These are phyloP conservation scores for Vitis cinerea DNA, from an alignment of 164 flowering plant species.

Conservation along the genomic window DNA sequence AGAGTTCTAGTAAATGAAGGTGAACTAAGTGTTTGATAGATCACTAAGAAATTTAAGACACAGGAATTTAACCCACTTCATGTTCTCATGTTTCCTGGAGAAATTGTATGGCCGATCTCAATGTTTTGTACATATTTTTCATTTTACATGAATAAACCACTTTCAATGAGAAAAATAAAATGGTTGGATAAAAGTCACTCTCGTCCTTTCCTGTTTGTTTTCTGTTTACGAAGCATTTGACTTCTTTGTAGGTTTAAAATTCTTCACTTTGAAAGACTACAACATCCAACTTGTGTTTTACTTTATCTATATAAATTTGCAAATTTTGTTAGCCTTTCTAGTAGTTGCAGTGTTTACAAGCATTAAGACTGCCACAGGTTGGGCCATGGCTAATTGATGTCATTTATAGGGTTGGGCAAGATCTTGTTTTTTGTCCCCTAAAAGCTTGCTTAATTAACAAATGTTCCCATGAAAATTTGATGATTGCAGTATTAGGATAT, in stretches of 20 bases:
- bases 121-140: too few relatives aligned
- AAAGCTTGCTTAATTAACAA: background rate
- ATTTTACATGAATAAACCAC: too few relatives aligned
- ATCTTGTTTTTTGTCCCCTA: background rate
- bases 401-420: background rate
- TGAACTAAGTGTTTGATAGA: too few relatives aligned
- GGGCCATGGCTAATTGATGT: slow-evolving; percentile 4
- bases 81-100: too few relatives aligned
- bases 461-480: background rate
- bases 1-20: too few relatives aligned
- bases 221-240: background rate
- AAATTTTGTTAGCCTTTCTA: slow-evolving; percentile 60
- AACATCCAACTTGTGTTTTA: slow-evolving; percentile 78
- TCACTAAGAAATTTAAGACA: too few relatives aligned
- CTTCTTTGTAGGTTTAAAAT: slow-evolving; percentile 64
- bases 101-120: too few relatives aligned
- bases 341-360: slow-evolving; percentile 47
- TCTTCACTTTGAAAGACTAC: slow-evolving; percentile 76
- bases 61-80: too few relatives aligned
- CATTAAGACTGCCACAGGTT: slow-evolving; percentile 49
- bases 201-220: too few relatives aligned
- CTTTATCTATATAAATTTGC: slow-evolving; percentile 56
- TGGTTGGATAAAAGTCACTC: too few relatives aligned
- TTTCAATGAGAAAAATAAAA: too few relatives aligned
- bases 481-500: slow-evolving; percentile 61